phyloP scores from a whole-genome alignment of 2,329 filamentous ascomycete genomes.

The Fusarium camptoceras region DNA sequence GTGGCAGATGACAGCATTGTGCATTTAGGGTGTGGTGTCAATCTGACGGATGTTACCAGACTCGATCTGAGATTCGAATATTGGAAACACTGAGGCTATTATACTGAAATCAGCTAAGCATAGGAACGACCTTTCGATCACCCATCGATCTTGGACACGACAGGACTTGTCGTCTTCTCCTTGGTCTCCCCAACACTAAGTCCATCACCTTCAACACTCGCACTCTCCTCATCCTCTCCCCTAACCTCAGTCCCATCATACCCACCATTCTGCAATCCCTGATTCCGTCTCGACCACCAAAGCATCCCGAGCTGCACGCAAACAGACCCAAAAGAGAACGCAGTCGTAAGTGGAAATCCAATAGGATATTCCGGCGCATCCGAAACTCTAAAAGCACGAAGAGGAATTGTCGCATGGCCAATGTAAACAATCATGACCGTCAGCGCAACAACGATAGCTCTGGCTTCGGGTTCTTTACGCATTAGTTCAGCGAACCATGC shows the following conservation, averaged over 20 bases:
- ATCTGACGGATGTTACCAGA: not conserved
- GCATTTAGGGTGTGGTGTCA: not conserved
- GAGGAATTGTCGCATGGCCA: constrained; percentile 54
- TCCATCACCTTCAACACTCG: constrained; percentile 2
- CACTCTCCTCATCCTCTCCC: constrained; percentile 36
- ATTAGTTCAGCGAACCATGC: constrained; percentile 53
- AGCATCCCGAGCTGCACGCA: constrained; percentile 49
- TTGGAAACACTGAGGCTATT: not conserved
- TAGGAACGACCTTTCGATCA: not conserved
- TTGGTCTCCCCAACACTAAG: constrained; percentile 1
- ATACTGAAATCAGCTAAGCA: too few species aligned
- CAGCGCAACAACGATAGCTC: constrained; percentile 52
- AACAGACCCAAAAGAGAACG: constrained; percentile 50
- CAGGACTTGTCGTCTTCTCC: constrained; percentile 9
- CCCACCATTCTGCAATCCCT: constrained; percentile 28
- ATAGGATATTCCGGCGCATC: constrained; percentile 53
- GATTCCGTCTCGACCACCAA: constrained; percentile 45
- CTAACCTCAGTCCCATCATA: constrained; percentile 36
- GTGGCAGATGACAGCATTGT: not conserved
- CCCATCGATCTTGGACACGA: constrained; percentile 14
- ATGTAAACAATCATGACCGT: constrained; percentile 55
- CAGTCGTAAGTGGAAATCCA: constrained; percentile 52
- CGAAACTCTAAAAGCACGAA: constrained; percentile 51
- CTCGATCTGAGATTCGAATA: not conserved
- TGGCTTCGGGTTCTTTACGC: constrained; percentile 52